Percentiles rank a stretch among this genome's conserved stretches.
Conservation (phyloP, 2,329 filamentous ascomycete species). For the Curvularia lunata region DNA sequence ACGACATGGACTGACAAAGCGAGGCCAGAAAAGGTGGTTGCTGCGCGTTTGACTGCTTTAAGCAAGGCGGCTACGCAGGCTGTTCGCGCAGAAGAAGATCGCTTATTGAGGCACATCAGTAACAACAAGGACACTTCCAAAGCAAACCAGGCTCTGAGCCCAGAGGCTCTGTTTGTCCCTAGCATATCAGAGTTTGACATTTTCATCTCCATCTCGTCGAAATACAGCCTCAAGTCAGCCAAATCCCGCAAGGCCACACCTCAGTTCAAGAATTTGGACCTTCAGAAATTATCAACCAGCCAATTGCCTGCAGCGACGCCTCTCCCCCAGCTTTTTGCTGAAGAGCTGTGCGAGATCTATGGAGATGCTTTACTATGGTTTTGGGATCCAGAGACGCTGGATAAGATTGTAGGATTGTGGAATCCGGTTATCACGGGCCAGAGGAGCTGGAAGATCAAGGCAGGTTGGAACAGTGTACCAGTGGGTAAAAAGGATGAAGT, state of each 20-base stretch:
- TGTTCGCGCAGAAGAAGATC: conserved; percentile 59
- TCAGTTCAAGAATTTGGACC: conserved; percentile 81
- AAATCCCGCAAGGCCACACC: conserved; percentile 48
- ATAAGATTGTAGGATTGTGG: conserved; percentile 69
- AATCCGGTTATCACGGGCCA: conserved; percentile 59
- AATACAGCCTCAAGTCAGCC: conserved; percentile 50
- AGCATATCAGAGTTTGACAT: conserved; percentile 83
- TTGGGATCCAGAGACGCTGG: conserved; percentile 65
- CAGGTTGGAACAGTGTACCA: conserved; percentile 71
- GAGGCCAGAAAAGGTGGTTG: conserved; percentile 79
- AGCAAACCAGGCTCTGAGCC: conserved; percentile 40
- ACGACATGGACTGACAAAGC: conserved; percentile 77
- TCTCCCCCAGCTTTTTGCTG: conserved; percentile 68
- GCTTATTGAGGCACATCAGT: conserved; percentile 50
- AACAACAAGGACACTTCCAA: conserved; percentile 8
- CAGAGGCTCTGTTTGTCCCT: conserved; percentile 71
- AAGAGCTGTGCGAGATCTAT: conserved; percentile 72
- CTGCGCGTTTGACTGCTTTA: conserved; percentile 80
- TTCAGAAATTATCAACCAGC: conserved; percentile 46
- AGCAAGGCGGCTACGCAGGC: conserved; percentile 70
- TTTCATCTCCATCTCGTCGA: conserved; percentile 72
- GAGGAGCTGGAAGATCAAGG: conserved; percentile 72
- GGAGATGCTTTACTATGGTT: conserved; percentile 79
- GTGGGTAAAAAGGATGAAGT: conserved; percentile 39
- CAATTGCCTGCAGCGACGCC: conserved; percentile 58